phyloP scores from a whole-genome alignment of 495 filamentous ascomycete species.

The Aspergillus sclerotiicarbonarius region DNA sequence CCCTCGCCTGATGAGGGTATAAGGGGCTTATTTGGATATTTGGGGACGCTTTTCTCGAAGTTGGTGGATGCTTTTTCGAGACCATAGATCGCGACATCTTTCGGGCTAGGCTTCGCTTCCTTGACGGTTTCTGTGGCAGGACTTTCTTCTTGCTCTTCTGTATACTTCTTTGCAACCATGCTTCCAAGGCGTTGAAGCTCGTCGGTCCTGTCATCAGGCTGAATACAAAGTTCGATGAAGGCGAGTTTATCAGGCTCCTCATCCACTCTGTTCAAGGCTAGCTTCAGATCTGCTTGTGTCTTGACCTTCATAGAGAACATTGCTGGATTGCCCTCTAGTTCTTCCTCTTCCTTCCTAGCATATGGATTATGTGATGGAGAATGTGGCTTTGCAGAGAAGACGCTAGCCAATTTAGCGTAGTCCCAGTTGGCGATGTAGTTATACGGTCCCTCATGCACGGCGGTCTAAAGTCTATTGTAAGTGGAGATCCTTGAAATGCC shows the following conservation, averaged over 20 bases:
- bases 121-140: no score
- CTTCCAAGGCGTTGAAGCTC: constrained; percentile 3
- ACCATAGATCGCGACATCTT: background rate
- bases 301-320: constrained; percentile 11
- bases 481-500: background rate
- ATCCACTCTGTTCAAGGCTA: constrained; percentile 8
- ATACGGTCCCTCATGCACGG: constrained; percentile 19
- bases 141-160: background rate
- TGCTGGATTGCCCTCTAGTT: background rate
- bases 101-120: background rate
- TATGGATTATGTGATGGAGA: constrained; percentile 8
- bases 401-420: constrained; percentile 11
- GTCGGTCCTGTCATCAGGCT: constrained; percentile 16
- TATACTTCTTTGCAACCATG: background rate
- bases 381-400: constrained; percentile 3
- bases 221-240: constrained; percentile 16
- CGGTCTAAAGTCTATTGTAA: background rate
- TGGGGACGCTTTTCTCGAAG: background rate
- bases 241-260: constrained; percentile 11
- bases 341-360: background rate
- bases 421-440: constrained; percentile 20
- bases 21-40: background rate
- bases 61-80: background rate
- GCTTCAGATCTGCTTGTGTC: constrained; percentile 8
- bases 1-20: background rate